Evolutionary conservation across 2,329 filamentous ascomycete genomes (phyloP).

Genomic region (Exophiala sp.): DNA sequence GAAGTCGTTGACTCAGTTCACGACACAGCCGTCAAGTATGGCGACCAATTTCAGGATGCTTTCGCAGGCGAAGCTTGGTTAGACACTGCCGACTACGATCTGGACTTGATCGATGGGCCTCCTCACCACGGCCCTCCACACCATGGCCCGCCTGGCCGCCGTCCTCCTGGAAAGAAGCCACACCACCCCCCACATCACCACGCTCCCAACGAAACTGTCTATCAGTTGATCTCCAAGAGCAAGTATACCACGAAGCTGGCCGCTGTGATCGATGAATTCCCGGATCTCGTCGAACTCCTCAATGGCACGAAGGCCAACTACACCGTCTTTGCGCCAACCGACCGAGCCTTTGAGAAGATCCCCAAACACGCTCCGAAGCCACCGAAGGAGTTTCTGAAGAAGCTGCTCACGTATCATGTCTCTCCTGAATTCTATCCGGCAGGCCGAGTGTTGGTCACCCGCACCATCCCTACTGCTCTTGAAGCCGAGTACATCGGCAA

Average conservation of each 20-base stretch:
- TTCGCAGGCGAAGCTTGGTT: conserved; percentile 47
- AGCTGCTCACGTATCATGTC: conserved; percentile 69
- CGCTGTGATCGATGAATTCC: conserved; percentile 65
- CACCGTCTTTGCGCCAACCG: conserved; percentile 74
- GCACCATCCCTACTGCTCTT: conserved; percentile 68
- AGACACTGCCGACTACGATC: conserved; percentile 28
- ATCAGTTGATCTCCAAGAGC: conserved; percentile 68
- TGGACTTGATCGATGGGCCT: conserved; percentile 20
- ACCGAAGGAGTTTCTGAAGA: conserved; percentile 63
- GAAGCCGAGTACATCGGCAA: conserved; percentile 55
- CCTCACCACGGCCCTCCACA: conserved; percentile 33
- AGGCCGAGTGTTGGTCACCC: conserved; percentile 57
- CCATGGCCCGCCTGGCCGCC: conserved; percentile 15
- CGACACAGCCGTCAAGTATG: conserved; percentile 36
- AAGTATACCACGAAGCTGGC: conserved; percentile 73
- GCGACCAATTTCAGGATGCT: conserved; percentile 41
- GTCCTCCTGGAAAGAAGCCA: conserved; percentile 29
- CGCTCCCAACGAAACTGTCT: conserved; percentile 64
- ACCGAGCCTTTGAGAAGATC: conserved; percentile 67
- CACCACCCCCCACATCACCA: conserved; percentile 38
- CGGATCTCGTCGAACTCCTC: conserved; percentile 64
- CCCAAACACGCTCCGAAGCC: conserved; percentile 55
- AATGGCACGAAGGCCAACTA: conserved; percentile 69
- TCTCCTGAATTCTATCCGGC: conserved; percentile 61
- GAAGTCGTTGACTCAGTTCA: conserved; percentile 37